These are phyloP conservation scores for Maudiozyma barnettii DNA, from an alignment of 805 yeast genomes.

Conservation along the genomic window DNA sequence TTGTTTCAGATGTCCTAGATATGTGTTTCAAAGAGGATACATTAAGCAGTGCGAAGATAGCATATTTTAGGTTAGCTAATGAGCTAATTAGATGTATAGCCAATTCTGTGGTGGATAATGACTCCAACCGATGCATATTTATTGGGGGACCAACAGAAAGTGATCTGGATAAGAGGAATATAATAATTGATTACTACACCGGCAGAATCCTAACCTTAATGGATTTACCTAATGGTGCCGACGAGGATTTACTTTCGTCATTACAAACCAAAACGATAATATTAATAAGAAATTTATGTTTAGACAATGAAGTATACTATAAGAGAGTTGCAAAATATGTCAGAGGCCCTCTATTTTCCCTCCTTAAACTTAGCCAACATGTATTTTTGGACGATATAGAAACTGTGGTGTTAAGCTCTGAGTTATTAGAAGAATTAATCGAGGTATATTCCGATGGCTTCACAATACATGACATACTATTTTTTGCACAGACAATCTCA, in stretches of 20 bases:
- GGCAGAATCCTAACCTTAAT: conserved; percentile 11
- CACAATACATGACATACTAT: conserved; percentile 6
- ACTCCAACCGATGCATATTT: conserved; percentile 19
- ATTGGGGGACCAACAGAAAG: conserved; percentile 3
- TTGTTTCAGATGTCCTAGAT: conserved; percentile 9
- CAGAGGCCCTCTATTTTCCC: conserved; percentile 11
- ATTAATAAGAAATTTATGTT: conserved; percentile 21
- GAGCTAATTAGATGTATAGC: conserved; percentile 29
- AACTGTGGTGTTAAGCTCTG: conserved; percentile 12
- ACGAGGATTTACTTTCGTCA: conserved; percentile 6
- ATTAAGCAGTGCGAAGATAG: background rate
- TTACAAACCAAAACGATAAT: conserved; percentile 24
- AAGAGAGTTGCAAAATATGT: conserved; percentile 10
- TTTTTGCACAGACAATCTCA: conserved; percentile 9
- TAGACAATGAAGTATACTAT: conserved; percentile 16
- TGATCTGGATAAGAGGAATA: conserved; percentile 4
- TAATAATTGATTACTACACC: conserved; percentile 13
- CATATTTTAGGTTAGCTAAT: conserved; percentile 17
- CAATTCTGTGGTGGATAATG: conserved; percentile 26
- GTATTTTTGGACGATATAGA: conserved; percentile 12
- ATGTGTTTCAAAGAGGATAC: conserved; percentile 8
- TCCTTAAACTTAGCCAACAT: conserved; percentile 8
- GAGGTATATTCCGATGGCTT: conserved; percentile 6
- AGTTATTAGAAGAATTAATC: conserved; percentile 16
- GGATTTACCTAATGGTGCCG: conserved; percentile 3